These are phyloP conservation scores for Acanthamoeba healyi DNA, from an alignment of 208 protist genomes.

Conservation along the genomic window DNA sequence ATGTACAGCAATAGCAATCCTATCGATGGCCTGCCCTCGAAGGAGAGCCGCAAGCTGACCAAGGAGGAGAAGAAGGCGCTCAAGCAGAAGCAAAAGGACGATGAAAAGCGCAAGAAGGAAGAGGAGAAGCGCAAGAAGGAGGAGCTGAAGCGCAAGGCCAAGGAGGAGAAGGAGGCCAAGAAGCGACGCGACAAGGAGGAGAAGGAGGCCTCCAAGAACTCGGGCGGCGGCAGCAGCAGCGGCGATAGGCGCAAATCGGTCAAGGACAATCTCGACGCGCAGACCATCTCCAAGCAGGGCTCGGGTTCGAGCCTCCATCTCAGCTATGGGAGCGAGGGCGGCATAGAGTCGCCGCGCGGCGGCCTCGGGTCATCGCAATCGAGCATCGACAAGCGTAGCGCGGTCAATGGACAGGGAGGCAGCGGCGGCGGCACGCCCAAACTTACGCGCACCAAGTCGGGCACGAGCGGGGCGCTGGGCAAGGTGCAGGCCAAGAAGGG, in stretches of 20 bases:
- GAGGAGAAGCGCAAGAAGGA: constrained; percentile 61
- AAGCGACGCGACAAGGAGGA: constrained; percentile 52
- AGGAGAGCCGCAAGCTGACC: constrained; percentile 5
- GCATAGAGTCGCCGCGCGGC: neutral
- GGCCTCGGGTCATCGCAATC: neutral
- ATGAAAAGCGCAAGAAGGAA: constrained; percentile 34
- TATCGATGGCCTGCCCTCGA: neutral
- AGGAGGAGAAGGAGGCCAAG: constrained; percentile 55
- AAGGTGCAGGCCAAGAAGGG: constrained; percentile 15
- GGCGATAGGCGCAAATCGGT: neutral
- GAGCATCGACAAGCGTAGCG: constrained; percentile 3
- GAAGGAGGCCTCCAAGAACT: constrained; percentile 50
- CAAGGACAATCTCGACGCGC: constrained; percentile 43
- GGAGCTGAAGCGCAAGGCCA: constrained; percentile 59
- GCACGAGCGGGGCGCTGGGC: neutral
- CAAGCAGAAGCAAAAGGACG: constrained; percentile 50
- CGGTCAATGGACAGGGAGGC: neutral
- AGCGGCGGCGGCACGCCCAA: constrained; percentile 11
- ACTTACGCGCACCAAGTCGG: constrained; percentile 18
- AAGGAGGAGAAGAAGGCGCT: constrained; percentile 46
- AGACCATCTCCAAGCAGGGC: neutral
- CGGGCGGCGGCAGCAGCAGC: neutral
- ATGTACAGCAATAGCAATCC: constrained; percentile 13
- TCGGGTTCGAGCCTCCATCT: neutral
- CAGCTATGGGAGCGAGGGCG: neutral